Evolutionary conservation across 352 stramenopile species (phyloP).

Genomic region (Pythium dissimile): DNA sequence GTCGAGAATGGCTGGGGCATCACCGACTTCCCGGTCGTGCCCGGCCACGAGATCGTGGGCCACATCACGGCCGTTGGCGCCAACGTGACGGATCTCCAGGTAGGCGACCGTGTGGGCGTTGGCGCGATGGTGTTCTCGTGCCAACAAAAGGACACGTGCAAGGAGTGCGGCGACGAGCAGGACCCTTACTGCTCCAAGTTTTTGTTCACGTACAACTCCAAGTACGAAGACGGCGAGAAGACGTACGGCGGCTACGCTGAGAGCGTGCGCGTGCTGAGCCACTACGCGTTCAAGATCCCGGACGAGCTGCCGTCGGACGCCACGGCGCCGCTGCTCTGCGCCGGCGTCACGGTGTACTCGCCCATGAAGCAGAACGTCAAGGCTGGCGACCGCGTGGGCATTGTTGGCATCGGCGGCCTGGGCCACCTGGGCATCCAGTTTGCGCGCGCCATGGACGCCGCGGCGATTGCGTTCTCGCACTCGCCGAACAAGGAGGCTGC

Average conservation of each 20-base stretch:
- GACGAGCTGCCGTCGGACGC: slow-evolving; percentile 20
- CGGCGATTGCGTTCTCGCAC: slow-evolving; percentile 41
- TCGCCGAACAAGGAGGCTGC: slow-evolving; percentile 18
- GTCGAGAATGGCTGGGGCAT: slow-evolving; percentile 20
- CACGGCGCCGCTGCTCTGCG: slow-evolving; percentile 56
- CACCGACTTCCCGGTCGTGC: slow-evolving; percentile 19
- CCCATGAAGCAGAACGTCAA: slow-evolving; percentile 33
- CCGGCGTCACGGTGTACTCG: slow-evolving; percentile 59
- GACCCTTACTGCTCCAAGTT: slow-evolving; percentile 14
- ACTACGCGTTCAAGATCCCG: slow-evolving; percentile 28
- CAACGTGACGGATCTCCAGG: slow-evolving; percentile 1
- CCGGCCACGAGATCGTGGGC: slow-evolving; percentile 28
- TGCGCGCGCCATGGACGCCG: slow-evolving; percentile 37
- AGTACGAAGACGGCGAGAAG: slow-evolving; percentile 11
- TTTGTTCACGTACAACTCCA: slow-evolving; percentile 21
- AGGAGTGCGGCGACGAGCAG: slow-evolving; percentile 1
- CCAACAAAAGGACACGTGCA: slow-evolving; percentile 6
- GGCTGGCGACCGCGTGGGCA: slow-evolving; percentile 31
- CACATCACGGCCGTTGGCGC: slow-evolving; percentile 14
- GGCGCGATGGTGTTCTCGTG: slow-evolving; percentile 16
- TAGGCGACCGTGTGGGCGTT: slow-evolving; percentile 20
- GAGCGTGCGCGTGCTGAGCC: slow-evolving; percentile 15
- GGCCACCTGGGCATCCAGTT: slow-evolving; percentile 73
- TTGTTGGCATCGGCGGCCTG: slow-evolving; percentile 65
- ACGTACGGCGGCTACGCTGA: slow-evolving; percentile 27